Base-by-base conservation (phyloP, 1,139 yeast genomes). In the Debaryomycetaceae sp. region DNA sequence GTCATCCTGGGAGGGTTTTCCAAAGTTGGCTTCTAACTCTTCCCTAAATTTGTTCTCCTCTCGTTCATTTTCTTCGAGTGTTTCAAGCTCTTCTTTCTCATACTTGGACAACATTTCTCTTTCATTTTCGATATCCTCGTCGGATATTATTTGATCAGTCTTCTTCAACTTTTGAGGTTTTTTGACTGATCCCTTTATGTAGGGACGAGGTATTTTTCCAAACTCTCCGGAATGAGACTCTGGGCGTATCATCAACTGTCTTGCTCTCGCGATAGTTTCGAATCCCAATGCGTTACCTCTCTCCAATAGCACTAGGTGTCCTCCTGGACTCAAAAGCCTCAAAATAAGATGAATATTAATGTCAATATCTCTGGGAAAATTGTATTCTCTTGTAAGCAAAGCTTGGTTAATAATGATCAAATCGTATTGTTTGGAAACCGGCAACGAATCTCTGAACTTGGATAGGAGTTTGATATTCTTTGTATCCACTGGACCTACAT, bases 231-330 rank as follows among this genome's bases (percentile, higher is more conserved):
- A 72, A 52, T 69, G 74, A 5, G 81, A 77, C 56, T 88, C 96
- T 0, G 97, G 97, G 51, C 97, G 78, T 22, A 93, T 69, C 81
- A 90, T 81, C 7, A 88, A 64, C 62, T 93, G 97, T 56, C 99
- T 76, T 1, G 98, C 97, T 45, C 97, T 75, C 0, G 97, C 95
- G 48, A 90, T 77, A 5, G 83, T 76, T 63, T 93, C 98, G 59
- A 89, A 89, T 0, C 98, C 98, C 34, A 83, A 63, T 0, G 97
- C 88, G 46, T 87, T 88, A 2, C 99, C 99, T 52, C 97, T 75
- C 66, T 93, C 98, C 3, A 91, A 69, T 6, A 93, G 63, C 1
- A 89, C 82, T 17, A 91, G 64, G 47, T 84, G 83, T 0, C 98
- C 99, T 11, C 80, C 80, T 0, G 96, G 96, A 9, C 80, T 76